Conservation (phyloP, 2,329 filamentous ascomycete species). For the Lasiodiplodia hormozganensis region DNA sequence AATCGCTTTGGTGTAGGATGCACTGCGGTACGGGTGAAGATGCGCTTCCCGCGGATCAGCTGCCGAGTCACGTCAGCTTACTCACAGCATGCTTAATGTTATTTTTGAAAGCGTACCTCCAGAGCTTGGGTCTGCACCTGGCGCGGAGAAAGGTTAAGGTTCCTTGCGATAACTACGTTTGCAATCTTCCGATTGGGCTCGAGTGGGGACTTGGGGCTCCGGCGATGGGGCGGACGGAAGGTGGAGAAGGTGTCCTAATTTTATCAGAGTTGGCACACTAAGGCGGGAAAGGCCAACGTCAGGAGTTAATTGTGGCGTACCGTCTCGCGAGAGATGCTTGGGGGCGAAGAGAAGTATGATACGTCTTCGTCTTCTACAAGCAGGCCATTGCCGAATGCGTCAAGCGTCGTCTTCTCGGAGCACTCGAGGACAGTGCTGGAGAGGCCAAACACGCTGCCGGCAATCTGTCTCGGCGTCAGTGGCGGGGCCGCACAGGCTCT, state of each 20-base stretch:
- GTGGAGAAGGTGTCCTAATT: conserved; percentile 18
- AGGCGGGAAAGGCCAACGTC: not conserved
- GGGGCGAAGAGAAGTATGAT: conserved; percentile 31
- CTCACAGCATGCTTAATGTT: not conserved
- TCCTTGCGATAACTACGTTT: conserved; percentile 81
- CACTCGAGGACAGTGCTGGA: conserved; percentile 75
- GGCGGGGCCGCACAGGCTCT: conserved; percentile 9
- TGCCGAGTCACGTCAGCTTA: conserved; percentile 54
- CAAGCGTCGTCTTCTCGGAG: conserved; percentile 73
- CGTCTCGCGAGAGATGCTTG: conserved; percentile 28
- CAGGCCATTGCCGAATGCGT: conserved; percentile 79
- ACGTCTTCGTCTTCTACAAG: conserved; percentile 53
- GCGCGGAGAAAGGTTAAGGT: conserved; percentile 76
- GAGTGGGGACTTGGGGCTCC: conserved; percentile 24
- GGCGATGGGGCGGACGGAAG: conserved; percentile 13
- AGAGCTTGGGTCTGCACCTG: conserved; percentile 82
- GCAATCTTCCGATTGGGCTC: conserved; percentile 65
- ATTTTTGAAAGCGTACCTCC: conserved; percentile 51
- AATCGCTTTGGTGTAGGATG: conserved; percentile 79
- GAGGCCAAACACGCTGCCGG: conserved; percentile 74
- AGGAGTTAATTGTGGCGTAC: not conserved
- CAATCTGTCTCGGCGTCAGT: conserved; percentile 59
- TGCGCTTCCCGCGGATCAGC: conserved; percentile 79
- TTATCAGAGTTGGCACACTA: not conserved
- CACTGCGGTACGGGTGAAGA: conserved; percentile 77